These are phyloP conservation scores for Ehretia macrophylla DNA, from an alignment of 257 asterid genomes.

Conservation along the genomic window DNA sequence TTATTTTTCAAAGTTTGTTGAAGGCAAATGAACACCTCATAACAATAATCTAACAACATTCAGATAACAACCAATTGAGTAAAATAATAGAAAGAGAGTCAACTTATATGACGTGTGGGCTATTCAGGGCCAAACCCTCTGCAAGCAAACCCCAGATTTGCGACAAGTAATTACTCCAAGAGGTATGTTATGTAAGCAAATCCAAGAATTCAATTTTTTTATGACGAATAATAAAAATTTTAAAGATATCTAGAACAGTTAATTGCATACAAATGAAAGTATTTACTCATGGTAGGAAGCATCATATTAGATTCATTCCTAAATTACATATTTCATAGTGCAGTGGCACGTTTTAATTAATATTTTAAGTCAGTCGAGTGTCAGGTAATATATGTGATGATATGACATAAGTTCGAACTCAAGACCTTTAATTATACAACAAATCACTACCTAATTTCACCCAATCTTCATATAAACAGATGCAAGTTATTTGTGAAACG, in stretches of 20 bases:
- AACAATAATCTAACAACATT: conserved; percentile 28
- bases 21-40: conserved; percentile 41
- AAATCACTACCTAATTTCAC: no score
- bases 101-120: conserved; percentile 39
- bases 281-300: no score
- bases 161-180: conserved; percentile 40
- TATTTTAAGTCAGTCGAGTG: no score
- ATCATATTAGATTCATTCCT: no score
- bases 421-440: no score
- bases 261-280: no score
- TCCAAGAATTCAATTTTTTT: conserved; percentile 1
- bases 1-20: conserved; percentile 48
- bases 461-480: no score
- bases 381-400: no score
- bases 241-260: not conserved
- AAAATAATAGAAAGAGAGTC: conserved; percentile 17
- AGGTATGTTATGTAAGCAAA: conserved; percentile 26
- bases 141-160: conserved; percentile 15
- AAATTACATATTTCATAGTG: no score
- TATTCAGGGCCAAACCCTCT: conserved; percentile 34
- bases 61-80: conserved; percentile 2
- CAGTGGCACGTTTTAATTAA: no score
- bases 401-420: no score
- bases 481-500: no score
- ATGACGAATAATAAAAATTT: conserved; percentile 20